Conservation (phyloP, 768 basidiomycete species). For the Psilocybe tampanensis region DNA sequence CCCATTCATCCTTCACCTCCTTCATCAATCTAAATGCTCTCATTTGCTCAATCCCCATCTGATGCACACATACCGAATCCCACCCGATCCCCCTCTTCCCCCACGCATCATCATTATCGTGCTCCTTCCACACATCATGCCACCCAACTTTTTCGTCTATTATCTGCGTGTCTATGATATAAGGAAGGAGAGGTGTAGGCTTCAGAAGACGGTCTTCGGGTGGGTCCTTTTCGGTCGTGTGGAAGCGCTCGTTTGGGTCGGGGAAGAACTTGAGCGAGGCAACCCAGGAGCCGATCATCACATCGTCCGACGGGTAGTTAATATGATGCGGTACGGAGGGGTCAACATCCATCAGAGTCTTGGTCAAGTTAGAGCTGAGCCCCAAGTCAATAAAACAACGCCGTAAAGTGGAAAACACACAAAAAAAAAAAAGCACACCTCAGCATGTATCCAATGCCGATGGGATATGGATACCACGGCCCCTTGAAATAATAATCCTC, state of each 20-base stretch:
- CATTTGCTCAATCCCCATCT: conserved; percentile 2
- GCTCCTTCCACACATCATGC: neutral
- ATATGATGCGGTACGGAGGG: conserved; percentile 3
- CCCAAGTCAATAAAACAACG: too few species aligned
- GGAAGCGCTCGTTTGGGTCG: neutral
- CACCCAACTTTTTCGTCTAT: neutral
- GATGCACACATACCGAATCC: conserved; percentile 4
- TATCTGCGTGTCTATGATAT: neutral
- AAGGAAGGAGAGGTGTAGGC: neutral
- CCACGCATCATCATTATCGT: neutral
- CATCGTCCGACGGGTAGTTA: conserved; percentile 6
- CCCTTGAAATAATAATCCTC: neutral
- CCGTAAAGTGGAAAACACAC: too few species aligned
- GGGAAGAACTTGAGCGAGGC: neutral
- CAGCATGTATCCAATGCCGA: neutral
- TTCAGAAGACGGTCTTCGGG: neutral
- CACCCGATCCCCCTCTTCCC: neutral
- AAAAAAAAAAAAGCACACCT: neutral
- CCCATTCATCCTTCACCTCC: conserved; percentile 1
- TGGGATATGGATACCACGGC: neutral
- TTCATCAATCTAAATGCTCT: conserved; percentile 1
- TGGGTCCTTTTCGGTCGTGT: neutral
- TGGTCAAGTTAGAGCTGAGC: neutral
- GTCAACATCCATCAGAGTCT: neutral
- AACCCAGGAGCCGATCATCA: conserved; percentile 5